Evolutionary conservation across 2,329 filamentous ascomycete species (phyloP).

Genomic region (Cladosporium phlei): DNA sequence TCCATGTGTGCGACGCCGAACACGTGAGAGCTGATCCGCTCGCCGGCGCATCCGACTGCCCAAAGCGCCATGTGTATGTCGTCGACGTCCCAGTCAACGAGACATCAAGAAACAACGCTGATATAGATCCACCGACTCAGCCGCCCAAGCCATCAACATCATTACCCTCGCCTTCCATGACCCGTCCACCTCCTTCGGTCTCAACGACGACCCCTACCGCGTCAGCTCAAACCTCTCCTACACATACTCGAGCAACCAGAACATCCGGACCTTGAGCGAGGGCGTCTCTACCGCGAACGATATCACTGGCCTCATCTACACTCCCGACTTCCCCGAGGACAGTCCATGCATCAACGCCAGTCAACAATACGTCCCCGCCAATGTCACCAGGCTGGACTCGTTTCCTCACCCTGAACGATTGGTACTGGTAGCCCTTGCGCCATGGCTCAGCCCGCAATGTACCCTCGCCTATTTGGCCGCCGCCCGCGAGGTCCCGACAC

Average conservation of each 20-base stretch:
- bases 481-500: conserved; percentile 54
- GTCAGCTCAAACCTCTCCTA: conserved; percentile 31
- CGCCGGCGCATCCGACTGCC: not conserved
- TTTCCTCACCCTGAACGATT: conserved; percentile 59
- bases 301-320: conserved; percentile 77
- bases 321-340: conserved; percentile 60
- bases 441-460: conserved; percentile 75
- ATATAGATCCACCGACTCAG: conserved; percentile 19
- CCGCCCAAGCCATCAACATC: conserved; percentile 26
- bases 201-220: conserved; percentile 14
- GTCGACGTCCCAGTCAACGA: conserved; percentile 18
- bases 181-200: conserved; percentile 15
- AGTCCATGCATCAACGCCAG: conserved; percentile 62
- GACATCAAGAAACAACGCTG: conserved; percentile 12
- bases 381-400: conserved; percentile 68
- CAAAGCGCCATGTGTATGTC: conserved; percentile 37
- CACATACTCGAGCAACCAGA: conserved; percentile 37
- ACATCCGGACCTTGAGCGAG: conserved; percentile 73
- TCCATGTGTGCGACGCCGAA: not conserved
- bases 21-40: conserved; percentile 5
- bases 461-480: conserved; percentile 65
- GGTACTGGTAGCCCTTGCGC: conserved; percentile 74
- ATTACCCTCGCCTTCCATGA: conserved; percentile 30
- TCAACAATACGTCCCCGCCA: conserved; percentile 63
- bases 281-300: conserved; percentile 57